Evolutionary conservation across 768 basidiomycete species (phyloP).

Genomic region (Naematelia encephala): DNA sequence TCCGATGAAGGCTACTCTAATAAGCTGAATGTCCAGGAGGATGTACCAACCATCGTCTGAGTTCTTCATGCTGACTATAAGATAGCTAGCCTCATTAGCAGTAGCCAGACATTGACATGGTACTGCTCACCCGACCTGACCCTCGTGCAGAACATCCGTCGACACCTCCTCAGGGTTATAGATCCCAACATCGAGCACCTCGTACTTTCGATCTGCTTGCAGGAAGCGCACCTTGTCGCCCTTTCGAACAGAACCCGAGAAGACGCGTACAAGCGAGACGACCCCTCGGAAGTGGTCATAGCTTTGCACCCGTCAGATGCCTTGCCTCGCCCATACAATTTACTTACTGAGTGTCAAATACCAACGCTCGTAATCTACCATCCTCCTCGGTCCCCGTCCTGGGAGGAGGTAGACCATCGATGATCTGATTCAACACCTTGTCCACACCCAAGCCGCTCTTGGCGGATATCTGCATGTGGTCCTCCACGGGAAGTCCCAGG

Average conservation of each 20-base stretch:
- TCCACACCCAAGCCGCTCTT: constrained; percentile 87
- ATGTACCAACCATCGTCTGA: constrained; percentile 73
- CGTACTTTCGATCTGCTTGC: constrained; percentile 81
- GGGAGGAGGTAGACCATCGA: constrained; percentile 82
- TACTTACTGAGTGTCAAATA: constrained; percentile 87
- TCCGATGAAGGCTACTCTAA: constrained; percentile 59
- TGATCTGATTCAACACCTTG: constrained; percentile 70
- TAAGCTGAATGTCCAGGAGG: not conserved
- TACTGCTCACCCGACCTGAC: constrained; percentile 47
- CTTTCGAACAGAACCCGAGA: constrained; percentile 77
- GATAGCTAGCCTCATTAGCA: constrained; percentile 19
- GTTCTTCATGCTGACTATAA: constrained; percentile 96
- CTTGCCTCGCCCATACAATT: no score
- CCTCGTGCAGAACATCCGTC: constrained; percentile 53
- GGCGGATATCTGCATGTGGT: constrained; percentile 79
- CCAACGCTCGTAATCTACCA: constrained; percentile 65
- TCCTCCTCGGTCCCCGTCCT: constrained; percentile 71
- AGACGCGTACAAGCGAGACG: constrained; percentile 80
- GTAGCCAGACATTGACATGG: not conserved
- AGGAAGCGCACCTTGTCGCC: constrained; percentile 88
- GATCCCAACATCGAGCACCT: constrained; percentile 81
- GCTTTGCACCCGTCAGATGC: constrained; percentile 54
- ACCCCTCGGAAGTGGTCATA: constrained; percentile 96
- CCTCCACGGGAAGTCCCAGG: constrained; percentile 71
- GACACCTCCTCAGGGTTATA: constrained; percentile 86